Evolutionary conservation across 2,329 filamentous ascomycete genomes (phyloP).

Genomic region (Epichloe bromicola): DNA sequence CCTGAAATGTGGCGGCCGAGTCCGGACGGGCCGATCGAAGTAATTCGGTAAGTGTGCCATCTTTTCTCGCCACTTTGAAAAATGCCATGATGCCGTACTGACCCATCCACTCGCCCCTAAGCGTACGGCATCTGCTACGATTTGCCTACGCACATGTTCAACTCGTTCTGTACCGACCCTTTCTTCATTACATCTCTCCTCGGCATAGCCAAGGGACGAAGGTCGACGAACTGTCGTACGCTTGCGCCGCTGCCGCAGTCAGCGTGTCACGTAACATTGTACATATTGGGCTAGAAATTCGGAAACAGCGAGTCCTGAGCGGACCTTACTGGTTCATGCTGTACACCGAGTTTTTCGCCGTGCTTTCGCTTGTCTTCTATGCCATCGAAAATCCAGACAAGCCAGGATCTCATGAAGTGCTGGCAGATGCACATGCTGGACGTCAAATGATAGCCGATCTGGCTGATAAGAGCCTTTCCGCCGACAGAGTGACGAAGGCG

Average conservation of each 20-base stretch:
- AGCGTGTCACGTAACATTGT: conserved; percentile 61
- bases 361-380: conserved; percentile 68
- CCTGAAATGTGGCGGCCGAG: conserved; percentile 70
- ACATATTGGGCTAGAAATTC: conserved; percentile 67
- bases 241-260: conserved; percentile 51
- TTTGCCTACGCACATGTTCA: conserved; percentile 77
- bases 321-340: conserved; percentile 81
- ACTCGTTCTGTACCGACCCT: conserved; percentile 70
- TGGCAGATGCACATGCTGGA: conserved; percentile 75
- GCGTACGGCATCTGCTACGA: conserved; percentile 60
- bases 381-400: conserved; percentile 70
- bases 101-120: conserved; percentile 13
- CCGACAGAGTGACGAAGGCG: conserved; percentile 69
- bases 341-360: conserved; percentile 72
- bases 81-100: neutral
- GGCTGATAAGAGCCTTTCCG: conserved; percentile 74
- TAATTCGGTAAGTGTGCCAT: conserved; percentile 51
- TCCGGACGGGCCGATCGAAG: conserved; percentile 58
- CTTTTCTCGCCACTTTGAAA: neutral
- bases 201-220: conserved; percentile 40
- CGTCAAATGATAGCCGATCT: conserved; percentile 70
- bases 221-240: conserved; percentile 66
- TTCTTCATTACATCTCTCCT: conserved; percentile 69
- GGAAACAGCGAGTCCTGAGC: conserved; percentile 59
- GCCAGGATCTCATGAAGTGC: conserved; percentile 60